Base-by-base conservation (phyloP, 139 green algal genomes). In the Trebouxia sp. region DNA sequence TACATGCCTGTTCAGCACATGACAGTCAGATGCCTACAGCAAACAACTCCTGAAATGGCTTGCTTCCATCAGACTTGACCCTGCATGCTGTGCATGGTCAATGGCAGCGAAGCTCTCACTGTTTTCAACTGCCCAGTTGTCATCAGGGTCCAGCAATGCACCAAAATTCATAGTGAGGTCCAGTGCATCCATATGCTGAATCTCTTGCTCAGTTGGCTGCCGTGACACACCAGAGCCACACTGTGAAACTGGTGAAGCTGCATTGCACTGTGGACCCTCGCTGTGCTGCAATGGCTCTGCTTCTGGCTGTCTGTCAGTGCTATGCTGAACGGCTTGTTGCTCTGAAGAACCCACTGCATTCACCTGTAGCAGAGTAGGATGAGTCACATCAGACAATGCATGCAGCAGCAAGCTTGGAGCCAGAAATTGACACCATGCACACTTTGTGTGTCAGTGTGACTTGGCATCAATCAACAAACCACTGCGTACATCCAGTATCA, bases 181-280 rank as follows among this genome's bases (percentile, higher is more conserved):
- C 32, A 72, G 32, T 1, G 42, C 62, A 43, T 72, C 62, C 62
- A 72, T 72, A 1, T 72, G 62, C 62, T 72, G 32, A 28, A 72
- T 72, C 62, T 72, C 62, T 45, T 72, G 62, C 62, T 72, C n/a
- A 28, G 35, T 72, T 22, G 62, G 62, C 35, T 32, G 62, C 62
- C 62, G 11, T 6, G 62, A 43, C 11, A 17, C 11, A 10, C 32
- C 62, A 30, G 3, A 72, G 9, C 32, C 62, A 14, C 12, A 8
- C 42, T 32, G 10, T 9, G 62, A 43, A 11, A 0, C 0, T 43
- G 10, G n/a, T 53, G 47, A 26, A 26, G 47, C 3, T 3, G 47
- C 47, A 53, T 26, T 14, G 47, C 14, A 53, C 14, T 53, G 47
- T n/a, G n/a, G n/a, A n/a, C n/a, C n/a, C 47, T 53, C 2, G 4